A percentile compares a stretch with the other conserved stretches of the same genome.
Evolutionary conservation across 1,284 basidiomycete species (phyloP).

Genomic region (Pascua sp.): DNA sequence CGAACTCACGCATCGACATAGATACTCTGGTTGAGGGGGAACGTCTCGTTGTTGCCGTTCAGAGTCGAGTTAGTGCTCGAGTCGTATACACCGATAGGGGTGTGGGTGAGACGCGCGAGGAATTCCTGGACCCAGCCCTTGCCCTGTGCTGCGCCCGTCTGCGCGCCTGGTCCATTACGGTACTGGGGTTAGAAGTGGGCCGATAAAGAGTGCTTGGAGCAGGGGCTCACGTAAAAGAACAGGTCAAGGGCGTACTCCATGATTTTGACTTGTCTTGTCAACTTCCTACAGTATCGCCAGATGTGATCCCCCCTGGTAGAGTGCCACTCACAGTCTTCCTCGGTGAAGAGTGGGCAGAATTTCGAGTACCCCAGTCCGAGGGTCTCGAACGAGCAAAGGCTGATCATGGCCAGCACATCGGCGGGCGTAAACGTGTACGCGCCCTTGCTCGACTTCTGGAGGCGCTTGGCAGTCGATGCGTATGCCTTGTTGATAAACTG

Average conservation of each 20-base stretch:
- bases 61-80: conserved; percentile 76
- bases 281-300: neutral
- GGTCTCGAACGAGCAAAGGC: conserved; percentile 77
- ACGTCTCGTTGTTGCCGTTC: conserved; percentile 63
- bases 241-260: conserved; percentile 68
- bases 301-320: too few species aligned
- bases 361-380: conserved; percentile 83
- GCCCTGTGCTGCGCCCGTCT: conserved; percentile 65
- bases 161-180: conserved; percentile 1
- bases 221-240: conserved; percentile 13
- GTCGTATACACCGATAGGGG: conserved; percentile 63
- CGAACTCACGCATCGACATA: conserved; percentile 55
- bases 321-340: conserved; percentile 58
- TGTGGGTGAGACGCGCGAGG: conserved; percentile 71
- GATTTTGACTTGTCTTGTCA: conserved; percentile 58
- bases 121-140: conserved; percentile 81
- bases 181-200: neutral
- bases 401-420: conserved; percentile 40
- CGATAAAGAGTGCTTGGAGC: too few species aligned
- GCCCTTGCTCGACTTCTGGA: too few species aligned
- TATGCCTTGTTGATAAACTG: too few species aligned
- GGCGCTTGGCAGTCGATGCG: too few species aligned
- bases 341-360: conserved; percentile 84
- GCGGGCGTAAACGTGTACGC: conserved; percentile 24
- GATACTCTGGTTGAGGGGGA: conserved; percentile 73